phyloP scores from a whole-genome alignment of 495 filamentous ascomycete species.

The Aspergillus funiculosus region DNA sequence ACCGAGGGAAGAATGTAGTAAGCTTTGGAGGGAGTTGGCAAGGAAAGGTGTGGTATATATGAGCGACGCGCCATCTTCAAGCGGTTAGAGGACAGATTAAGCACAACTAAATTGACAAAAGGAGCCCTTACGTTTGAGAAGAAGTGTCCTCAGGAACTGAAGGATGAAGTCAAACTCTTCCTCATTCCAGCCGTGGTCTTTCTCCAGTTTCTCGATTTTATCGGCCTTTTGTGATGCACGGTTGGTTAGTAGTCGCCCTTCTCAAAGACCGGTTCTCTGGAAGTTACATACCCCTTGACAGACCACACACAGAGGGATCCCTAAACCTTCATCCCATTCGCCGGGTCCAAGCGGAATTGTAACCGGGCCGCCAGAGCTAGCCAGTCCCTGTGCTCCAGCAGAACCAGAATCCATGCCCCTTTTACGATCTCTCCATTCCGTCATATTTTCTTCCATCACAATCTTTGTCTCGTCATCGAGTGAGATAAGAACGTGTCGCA shows the following conservation, averaged over 20 bases:
- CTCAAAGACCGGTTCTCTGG: not conserved
- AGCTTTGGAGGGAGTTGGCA: conserved; percentile 68
- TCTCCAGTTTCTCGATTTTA: conserved; percentile 81
- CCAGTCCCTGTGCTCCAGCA: conserved; percentile 40
- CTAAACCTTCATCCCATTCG: conserved; percentile 90
- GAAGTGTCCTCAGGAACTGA: conserved; percentile 78
- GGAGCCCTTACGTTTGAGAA: conserved; percentile 67
- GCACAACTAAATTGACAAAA: not conserved
- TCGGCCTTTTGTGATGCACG: conserved; percentile 56
- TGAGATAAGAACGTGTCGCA: conserved; percentile 67
- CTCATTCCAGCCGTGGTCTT: conserved; percentile 84
- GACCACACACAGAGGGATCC: conserved; percentile 84
- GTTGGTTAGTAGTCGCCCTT: conserved; percentile 22
- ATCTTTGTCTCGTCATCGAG: conserved; percentile 72
- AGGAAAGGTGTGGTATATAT: conserved; percentile 84
- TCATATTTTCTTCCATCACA: conserved; percentile 79
- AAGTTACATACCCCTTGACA: conserved; percentile 72
- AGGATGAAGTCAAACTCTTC: conserved; percentile 89
- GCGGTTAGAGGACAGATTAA: conserved; percentile 20
- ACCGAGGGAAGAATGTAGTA: conserved; percentile 82
- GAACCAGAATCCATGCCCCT: conserved; percentile 37
- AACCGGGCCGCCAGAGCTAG: conserved; percentile 48
- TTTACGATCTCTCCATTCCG: conserved; percentile 48
- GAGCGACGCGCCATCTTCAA: conserved; percentile 76
- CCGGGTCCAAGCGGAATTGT: conserved; percentile 78